Conservation (phyloP, 495 filamentous ascomycete genomes). For the Podospora appendiculata region DNA sequence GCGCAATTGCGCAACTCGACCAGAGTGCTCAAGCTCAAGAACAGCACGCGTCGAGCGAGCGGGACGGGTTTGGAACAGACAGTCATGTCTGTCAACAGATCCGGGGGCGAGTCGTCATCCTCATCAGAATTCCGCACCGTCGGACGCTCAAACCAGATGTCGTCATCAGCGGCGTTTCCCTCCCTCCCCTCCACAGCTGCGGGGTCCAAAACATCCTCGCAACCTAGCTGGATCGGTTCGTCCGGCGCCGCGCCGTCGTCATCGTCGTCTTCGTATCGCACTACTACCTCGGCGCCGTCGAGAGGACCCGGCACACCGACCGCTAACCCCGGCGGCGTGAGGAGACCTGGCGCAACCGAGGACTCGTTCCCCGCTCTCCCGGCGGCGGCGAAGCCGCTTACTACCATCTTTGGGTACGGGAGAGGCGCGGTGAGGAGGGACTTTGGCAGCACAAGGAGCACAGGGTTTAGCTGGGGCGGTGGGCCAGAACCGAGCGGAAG, state of each 20-base stretch:
- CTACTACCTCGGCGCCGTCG: slow-evolving; percentile 4
- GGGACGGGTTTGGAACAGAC: slow-evolving; percentile 1
- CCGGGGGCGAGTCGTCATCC: background rate
- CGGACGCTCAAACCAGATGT: slow-evolving; percentile 13
- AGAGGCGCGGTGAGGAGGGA: slow-evolving; percentile 61
- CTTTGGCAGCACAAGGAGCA: slow-evolving; percentile 32
- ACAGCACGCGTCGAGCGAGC: slow-evolving; percentile 33
- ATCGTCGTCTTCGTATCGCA: slow-evolving; percentile 7
- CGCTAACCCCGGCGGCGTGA: slow-evolving; percentile 4
- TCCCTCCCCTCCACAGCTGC: slow-evolving; percentile 30
- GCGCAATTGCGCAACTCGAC: slow-evolving; percentile 29
- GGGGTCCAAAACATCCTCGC: slow-evolving; percentile 35
- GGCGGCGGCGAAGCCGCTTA: slow-evolving; percentile 66
- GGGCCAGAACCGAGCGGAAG: background rate
- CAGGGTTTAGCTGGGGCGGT: slow-evolving; percentile 34
- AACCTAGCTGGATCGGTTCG: slow-evolving; percentile 22
- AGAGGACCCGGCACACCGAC: slow-evolving; percentile 1
- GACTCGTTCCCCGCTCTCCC: slow-evolving; percentile 82
- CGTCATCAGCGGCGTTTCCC: slow-evolving; percentile 28
- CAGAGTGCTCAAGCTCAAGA: slow-evolving; percentile 40
- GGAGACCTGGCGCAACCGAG: slow-evolving; percentile 11
- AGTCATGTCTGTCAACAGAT: slow-evolving; percentile 28
- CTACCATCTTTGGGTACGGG: slow-evolving; percentile 72
- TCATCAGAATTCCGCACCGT: background rate
- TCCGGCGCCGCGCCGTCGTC: slow-evolving; percentile 13